Evolutionary conservation across 805 yeast genomes (phyloP), one percentile per base, ranked within the genome.

Genomic region (Kockiozyma suomiensis): DNA sequence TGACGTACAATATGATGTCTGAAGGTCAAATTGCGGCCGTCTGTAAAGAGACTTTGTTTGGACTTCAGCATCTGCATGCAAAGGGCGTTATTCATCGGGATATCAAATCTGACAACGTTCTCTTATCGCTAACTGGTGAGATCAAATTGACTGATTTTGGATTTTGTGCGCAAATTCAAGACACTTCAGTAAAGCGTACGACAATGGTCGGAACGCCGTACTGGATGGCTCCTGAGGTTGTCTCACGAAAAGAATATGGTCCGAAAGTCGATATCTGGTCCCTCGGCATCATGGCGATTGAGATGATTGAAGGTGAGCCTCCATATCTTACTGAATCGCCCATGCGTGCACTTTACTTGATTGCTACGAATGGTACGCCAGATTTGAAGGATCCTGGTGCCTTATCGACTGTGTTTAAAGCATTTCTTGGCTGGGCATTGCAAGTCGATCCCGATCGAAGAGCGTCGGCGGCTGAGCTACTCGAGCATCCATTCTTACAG

Each of bases 141-240:
- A 90, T 94, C 70, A 94, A 94, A 75, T 80, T 94, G 72, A 94
- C 99, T 0, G 99, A 94, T 76, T 90, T 90, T 73, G 96, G 96
- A 0, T 94, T 93, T 77, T 94, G 99, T 76, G 99, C 99, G 0
- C 96, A 92, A 74, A 81, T 88, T 62, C 88, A 87, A 38, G 96
- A 87, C 66, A 82, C 83, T 56, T 87, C 88, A 66, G 78, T 88
- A 56, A 92, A 93, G 74, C 85, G 99, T 73, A 91, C 97, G 2
- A 94, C 99, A 3, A 90, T 94, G 96, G 99, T 94, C 17, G 99
- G 99, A 15, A 94, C 99, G 0, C 99, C 99, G 13, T 94, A 94
- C 73, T 94, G 99, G 99, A 94, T 94, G 99, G 99, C 99, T 0
- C 99, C 99, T 0, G 99, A 94, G 74, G 97, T 94, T 55, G 97